Evolutionary conservation across 345 rosid species (phyloP).

Genomic region (Gossypium australe): DNA sequence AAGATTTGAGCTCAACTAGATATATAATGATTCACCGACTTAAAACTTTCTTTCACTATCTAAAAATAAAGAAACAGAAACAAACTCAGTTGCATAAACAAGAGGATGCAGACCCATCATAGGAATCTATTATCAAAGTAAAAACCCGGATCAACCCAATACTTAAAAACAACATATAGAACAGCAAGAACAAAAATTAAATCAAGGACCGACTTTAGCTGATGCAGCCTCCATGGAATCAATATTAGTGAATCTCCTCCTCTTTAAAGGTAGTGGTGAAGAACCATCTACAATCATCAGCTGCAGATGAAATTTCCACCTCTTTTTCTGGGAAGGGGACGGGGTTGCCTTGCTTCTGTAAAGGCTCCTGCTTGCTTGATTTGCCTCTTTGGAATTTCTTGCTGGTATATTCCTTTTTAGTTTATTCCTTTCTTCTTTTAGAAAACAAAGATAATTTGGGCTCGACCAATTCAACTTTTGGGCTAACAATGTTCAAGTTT

Average conservation of each 20-base stretch:
- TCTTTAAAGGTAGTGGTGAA: slow-evolving; percentile 46
- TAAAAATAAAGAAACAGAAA: neutral
- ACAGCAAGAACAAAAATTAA: neutral
- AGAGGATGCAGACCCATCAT: neutral
- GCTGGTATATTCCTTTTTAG: neutral
- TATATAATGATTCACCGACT: neutral
- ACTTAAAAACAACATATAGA: slow-evolving; percentile 4
- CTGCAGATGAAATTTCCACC: neutral
- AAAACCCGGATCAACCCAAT: slow-evolving; percentile 20
- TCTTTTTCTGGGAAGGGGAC: neutral
- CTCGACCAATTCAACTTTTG: neutral
- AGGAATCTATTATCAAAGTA: neutral
- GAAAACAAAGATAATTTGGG: neutral
- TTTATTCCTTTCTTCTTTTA: neutral
- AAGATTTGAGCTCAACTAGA: neutral
- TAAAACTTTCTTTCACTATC: neutral
- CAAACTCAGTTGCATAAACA: neutral
- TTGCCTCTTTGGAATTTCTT: neutral
- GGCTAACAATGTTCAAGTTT: neutral
- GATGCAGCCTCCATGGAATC: slow-evolving; percentile 74
- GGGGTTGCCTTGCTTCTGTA: neutral
- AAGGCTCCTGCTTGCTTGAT: neutral
- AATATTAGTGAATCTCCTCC: slow-evolving; percentile 51
- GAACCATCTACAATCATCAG: slow-evolving; percentile 60
- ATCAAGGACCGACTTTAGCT: slow-evolving; percentile 40